These are phyloP conservation scores for Nakaseomyces delphensis DNA, from an alignment of 1,139 yeast species.

Conservation along the genomic window DNA sequence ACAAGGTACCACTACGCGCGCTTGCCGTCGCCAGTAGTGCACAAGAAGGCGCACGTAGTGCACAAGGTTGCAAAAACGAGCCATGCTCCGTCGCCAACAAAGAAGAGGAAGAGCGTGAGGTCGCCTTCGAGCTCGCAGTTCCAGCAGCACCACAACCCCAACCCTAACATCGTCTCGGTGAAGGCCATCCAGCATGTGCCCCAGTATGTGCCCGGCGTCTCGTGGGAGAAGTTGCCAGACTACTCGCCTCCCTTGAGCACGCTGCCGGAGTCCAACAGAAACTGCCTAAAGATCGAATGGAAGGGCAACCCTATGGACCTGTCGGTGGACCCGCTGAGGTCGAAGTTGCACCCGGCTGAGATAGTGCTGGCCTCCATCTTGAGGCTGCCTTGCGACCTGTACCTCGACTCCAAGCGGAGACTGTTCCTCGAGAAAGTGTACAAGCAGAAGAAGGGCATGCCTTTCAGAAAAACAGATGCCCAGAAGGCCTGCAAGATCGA, in stretches of 20 bases:
- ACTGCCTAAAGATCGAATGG: slow-evolving; percentile 84
- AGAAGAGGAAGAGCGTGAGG: slow-evolving; percentile 10
- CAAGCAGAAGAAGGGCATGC: slow-evolving; percentile 63
- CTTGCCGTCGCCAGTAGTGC: slow-evolving; percentile 1
- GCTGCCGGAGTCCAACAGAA: slow-evolving; percentile 51
- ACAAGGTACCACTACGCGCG: slow-evolving; percentile 4
- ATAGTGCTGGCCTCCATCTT: slow-evolving; percentile 78
- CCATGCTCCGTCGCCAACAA: slow-evolving; percentile 5
- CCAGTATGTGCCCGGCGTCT: slow-evolving; percentile 36
- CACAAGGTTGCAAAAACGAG: neutral
- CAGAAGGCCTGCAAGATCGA: slow-evolving; percentile 97
- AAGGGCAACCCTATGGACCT: slow-evolving; percentile 96
- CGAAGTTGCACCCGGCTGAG: slow-evolving; percentile 84
- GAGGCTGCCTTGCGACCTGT: slow-evolving; percentile 78
- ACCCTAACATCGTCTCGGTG: slow-evolving; percentile 6
- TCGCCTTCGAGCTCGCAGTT: slow-evolving; percentile 10
- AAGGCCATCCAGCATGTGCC: slow-evolving; percentile 13
- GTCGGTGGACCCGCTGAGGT: slow-evolving; percentile 60
- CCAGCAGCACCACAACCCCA: slow-evolving; percentile 7
- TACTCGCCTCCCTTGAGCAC: slow-evolving; percentile 62
- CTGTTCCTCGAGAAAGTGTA: slow-evolving; percentile 81
- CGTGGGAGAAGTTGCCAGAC: slow-evolving; percentile 56
- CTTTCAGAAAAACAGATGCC: slow-evolving; percentile 93
- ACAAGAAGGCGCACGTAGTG: neutral
- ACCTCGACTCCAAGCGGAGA: slow-evolving; percentile 86